Evolutionary conservation across 495 filamentous ascomycete genomes (phyloP).

Genomic region (Aspergillus ellipticus): DNA sequence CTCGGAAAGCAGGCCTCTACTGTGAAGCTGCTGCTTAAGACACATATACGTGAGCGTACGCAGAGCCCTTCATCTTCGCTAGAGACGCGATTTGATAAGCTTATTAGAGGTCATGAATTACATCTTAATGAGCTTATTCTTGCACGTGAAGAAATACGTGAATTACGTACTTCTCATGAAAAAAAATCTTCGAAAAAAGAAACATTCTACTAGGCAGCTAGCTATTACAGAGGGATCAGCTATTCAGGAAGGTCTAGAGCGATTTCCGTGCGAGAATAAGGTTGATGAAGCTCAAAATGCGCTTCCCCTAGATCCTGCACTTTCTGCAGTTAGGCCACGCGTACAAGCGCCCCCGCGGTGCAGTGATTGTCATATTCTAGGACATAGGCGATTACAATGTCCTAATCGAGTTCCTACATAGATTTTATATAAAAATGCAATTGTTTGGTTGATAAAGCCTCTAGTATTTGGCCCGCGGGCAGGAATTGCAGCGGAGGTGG

Average conservation of each 20-base stretch:
- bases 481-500: too few species aligned
- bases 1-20: neutral
- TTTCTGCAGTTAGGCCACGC: too few species aligned
- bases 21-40: neutral
- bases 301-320: too few species aligned
- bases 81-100: constrained; percentile 2
- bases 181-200: constrained; percentile 5
- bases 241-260: too few species aligned
- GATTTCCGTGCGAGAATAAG: too few species aligned
- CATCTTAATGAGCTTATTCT: neutral
- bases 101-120: constrained; percentile 7
- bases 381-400: constrained; percentile 7
- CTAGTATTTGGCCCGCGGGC: too few species aligned
- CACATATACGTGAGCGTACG: too few species aligned
- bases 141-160: constrained; percentile 3
- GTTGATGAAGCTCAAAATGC: too few species aligned
- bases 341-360: too few species aligned
- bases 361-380: too few species aligned
- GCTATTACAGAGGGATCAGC: too few species aligned
- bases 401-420: constrained; percentile 7
- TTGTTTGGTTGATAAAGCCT: neutral
- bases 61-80: constrained; percentile 2
- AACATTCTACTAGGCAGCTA: too few species aligned
- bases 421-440: constrained; percentile 10
- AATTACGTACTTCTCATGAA: neutral